Evolutionary conservation across 1,284 basidiomycete species (phyloP), one percentile per base, ranked within the genome.

Genomic region (Trametes versicolor): DNA sequence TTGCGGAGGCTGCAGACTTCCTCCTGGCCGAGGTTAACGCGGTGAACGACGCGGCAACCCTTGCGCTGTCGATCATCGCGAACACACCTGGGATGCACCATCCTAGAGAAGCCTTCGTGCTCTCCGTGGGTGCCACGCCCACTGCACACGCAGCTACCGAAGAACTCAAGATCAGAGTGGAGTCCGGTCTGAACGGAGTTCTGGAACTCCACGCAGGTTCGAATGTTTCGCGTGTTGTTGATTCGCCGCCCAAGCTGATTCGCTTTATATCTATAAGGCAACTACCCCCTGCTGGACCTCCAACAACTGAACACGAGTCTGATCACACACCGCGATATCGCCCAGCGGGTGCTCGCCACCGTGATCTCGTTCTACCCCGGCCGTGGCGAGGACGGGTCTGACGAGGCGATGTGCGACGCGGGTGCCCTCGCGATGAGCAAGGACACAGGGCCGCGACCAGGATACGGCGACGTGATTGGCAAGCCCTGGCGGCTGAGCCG

Each of bases 91-190:
- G 74, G 37, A 70, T 68, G n/a, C 57, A 68, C 4, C 66, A 73
- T 19, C 75, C 81, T 55, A 75, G 78, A 9, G 74, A 81, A 45
- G 83, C 84, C 1, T 93, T 93, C 71, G 83, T 93, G 0, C 79
- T 96, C 25, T 92, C 91, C 2, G 90, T 95, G 0, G 94, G 94
- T 15, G 91, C 93, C n/a, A 96, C 94, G 2, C 94, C 94, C 1
- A 91, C 94, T 2, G 93, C 93, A 0, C 91, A 94, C 74, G 88
- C 88, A 12, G 91, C 90, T 6, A 86, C 84, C 23, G 78, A 81
- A n/a, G 85, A 83, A 64, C 80, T 84, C 12, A 80, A 80, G 53
- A 75, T 77, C 13, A 74, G 79, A 43, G 72, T 92, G 15, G 78
- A 83, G 9, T 76, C 81, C n/a, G 71, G 80, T 49, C 76, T 92